Conservation (phyloP, 257 asterid species). For the Craterostigma plantagineum region DNA sequence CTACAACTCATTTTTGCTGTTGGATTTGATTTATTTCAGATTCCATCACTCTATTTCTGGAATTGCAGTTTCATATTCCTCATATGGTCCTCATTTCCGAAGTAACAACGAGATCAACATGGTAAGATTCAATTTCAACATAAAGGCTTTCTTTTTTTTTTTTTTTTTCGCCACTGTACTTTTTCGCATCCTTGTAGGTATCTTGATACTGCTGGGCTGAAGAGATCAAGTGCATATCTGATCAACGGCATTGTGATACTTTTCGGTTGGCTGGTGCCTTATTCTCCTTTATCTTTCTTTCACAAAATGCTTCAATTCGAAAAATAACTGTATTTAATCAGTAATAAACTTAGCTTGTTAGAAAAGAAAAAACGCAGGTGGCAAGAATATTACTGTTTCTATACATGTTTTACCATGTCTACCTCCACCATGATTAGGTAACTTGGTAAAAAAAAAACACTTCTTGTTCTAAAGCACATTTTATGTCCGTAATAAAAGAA, state of each 20-base stretch:
- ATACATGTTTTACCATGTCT: slow-evolving; percentile 72
- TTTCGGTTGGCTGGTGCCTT: slow-evolving; percentile 79
- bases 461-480: background rate
- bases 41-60: slow-evolving; percentile 88
- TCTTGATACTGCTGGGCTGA: slow-evolving; percentile 77
- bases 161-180: background rate
- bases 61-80: slow-evolving; percentile 72
- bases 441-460: background rate
- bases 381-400: slow-evolving; percentile 79
- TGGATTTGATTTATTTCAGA: slow-evolving; percentile 27
- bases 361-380: slow-evolving; percentile 38
- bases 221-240: slow-evolving; percentile 58
- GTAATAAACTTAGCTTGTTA: background rate
- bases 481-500: background rate
- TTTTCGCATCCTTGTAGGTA: too few relatives aligned
- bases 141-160: background rate
- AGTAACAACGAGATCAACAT: slow-evolving; percentile 81
- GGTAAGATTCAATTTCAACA: too few relatives aligned
- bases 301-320: background rate
- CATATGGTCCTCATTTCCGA: slow-evolving; percentile 95
- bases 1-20: background rate
- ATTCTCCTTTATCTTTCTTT: background rate
- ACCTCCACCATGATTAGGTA: slow-evolving; percentile 68
- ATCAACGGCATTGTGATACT: slow-evolving; percentile 67
- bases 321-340: background rate